Percentiles rank a stretch among this genome's conserved stretches.
Evolutionary conservation across 768 basidiomycete genomes (phyloP).

Genomic region (Boletus rex-veris): DNA sequence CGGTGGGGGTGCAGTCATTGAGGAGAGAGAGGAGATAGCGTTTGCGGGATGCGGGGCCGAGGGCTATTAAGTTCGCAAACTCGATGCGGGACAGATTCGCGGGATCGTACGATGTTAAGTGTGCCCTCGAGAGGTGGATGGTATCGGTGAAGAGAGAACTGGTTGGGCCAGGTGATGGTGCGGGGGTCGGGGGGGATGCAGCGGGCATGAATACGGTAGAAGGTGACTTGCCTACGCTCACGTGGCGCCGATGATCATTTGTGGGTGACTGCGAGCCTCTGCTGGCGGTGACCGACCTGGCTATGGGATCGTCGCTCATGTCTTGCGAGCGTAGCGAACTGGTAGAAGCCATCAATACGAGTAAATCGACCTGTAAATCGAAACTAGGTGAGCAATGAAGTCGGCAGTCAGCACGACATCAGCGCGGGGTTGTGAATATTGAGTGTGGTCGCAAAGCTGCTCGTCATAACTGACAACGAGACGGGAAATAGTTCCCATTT

Average conservation of each 20-base stretch:
- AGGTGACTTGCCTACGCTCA: slow-evolving; percentile 15
- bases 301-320: slow-evolving; percentile 9
- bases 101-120: slow-evolving; percentile 17
- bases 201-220: slow-evolving; percentile 50
- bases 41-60: slow-evolving; percentile 42
- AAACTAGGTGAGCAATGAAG: neutral
- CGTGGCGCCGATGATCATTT: slow-evolving; percentile 15
- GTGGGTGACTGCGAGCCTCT: slow-evolving; percentile 11
- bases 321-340: slow-evolving; percentile 4
- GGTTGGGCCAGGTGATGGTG: slow-evolving; percentile 55
- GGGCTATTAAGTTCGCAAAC: slow-evolving; percentile 31
- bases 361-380: neutral
- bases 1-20: slow-evolving; percentile 51
- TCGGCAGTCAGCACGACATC: neutral
- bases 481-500: slow-evolving; percentile 16
- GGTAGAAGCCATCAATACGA: slow-evolving; percentile 11
- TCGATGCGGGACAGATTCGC: slow-evolving; percentile 30
- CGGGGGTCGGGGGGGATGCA: slow-evolving; percentile 58
- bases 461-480: neutral
- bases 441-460: neutral
- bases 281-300: neutral
- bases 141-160: slow-evolving; percentile 41
- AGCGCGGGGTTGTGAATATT: slow-evolving; percentile 6
- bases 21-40: slow-evolving; percentile 52
- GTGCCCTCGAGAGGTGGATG: slow-evolving; percentile 19